phyloP scores from a whole-genome alignment of 202 grass and related monocot species.

The Saccharum hybrid region DNA sequence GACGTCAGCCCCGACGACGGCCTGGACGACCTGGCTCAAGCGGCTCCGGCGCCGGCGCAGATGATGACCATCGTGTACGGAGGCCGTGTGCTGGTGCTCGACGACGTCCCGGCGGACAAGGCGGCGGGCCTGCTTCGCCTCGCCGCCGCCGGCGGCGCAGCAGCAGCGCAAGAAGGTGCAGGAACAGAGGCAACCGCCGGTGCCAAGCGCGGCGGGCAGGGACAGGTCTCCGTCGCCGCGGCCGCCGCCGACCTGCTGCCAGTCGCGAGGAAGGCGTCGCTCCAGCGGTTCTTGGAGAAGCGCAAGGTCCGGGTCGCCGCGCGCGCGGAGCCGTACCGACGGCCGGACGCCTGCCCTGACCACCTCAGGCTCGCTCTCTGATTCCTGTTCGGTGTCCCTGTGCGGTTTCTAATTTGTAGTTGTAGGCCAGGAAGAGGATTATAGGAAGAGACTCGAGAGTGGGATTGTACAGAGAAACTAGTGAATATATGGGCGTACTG shows the following conservation, averaged over 20 bases:
- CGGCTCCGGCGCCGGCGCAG: background rate
- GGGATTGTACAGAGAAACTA: background rate
- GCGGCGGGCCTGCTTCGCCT: constrained; percentile 55
- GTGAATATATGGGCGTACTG: background rate
- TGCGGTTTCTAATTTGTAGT: background rate
- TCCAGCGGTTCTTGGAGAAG: constrained; percentile 73
- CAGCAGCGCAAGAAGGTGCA: background rate
- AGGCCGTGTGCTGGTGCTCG: constrained; percentile 60
- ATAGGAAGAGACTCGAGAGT: background rate
- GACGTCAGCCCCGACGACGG: constrained; percentile 16
- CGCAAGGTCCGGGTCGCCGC: constrained; percentile 60
- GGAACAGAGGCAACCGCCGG: background rate
- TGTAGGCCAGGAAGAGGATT: too few relatives aligned
- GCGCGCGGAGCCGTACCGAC: constrained; percentile 13
- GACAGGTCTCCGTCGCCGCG: background rate
- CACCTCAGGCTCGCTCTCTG: background rate
- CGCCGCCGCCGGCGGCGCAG: background rate
- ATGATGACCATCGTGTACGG: constrained; percentile 71
- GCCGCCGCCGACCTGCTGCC: constrained; percentile 59
- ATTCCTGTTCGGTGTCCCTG: background rate
- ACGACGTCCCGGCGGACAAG: constrained; percentile 54
- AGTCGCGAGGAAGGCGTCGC: constrained; percentile 64
- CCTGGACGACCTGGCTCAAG: background rate
- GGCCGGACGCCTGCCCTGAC: background rate
- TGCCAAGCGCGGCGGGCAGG: background rate